Evolutionary conservation across 176 grass and related monocot genomes (phyloP), one percentile per base, ranked within the genome.

Genomic region (Bolboschoenus planiculmis): DNA sequence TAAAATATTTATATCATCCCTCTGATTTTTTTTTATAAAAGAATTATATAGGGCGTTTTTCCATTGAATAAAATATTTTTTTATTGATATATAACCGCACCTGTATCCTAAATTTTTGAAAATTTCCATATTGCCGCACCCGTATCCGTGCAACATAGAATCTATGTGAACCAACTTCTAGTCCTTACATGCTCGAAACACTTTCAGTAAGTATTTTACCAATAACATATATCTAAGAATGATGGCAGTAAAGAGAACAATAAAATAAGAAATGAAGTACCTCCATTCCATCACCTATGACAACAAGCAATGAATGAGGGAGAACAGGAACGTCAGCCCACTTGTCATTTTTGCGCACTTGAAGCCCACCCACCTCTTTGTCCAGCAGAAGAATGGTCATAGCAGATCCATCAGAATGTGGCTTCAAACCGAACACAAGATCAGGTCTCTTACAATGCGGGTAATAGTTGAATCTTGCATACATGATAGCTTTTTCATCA

Each of bases 321-420:
- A 88, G 35, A 33, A 81, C 56, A n/a, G 88, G 91, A 9, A 92
- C 63, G 35, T 88, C n/a, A 15, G 87, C 66, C 91, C 91, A 92
- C 8, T 47, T 36, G 11, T 70, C 78, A 30, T 55, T 64, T 30
- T 33, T 81, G 3, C 86, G 43, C 11, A 89, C 84, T 36, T 91
- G 89, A 53, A 91, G 85, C 1, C 87, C 89, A 10, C 85, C 78
- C 0, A 94, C 57, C 26, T 54, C 61, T 4, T 81, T 78, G 48
- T 94, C 89, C 2, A 78, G 68, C 42, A 94, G 73, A 36, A 94
- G 55, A 83, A 89, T 11, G 0, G 87, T 72, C 3, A 89, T 20
- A n/a, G 80, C 9, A 23, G 48, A 2, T 56, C 13, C 83, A 6
- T 94, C 92, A 9, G 87, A 85, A 44, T 91, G 92, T 68, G 92